Evolutionary conservation across 768 basidiomycete species (phyloP), one percentile per base, ranked within the genome.

Genomic region (Baorangia bicolor): DNA sequence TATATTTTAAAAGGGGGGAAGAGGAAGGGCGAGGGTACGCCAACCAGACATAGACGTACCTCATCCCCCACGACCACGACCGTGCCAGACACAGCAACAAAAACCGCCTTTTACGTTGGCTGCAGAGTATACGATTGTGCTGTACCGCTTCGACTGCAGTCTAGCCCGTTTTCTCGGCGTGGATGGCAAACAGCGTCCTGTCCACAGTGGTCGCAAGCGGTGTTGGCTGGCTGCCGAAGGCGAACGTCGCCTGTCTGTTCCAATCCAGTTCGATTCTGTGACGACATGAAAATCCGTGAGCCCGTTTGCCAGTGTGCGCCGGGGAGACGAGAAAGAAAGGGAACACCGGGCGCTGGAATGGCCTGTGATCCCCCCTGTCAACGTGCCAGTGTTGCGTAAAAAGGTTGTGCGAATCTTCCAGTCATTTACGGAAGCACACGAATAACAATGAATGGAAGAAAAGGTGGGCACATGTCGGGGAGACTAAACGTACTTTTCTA

Each of bases 351-450:
- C 92, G 80, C 97, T 98, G 47, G 86, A 84, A 69, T 98, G 95
- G 0, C 95, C 95, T 13, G 80, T 79, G 56, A 98, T 92, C 56
- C 93, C 92, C 9, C 95, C 96, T 2, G 86, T 88, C 0, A 89
- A 90, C 8, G 89, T 81, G 1, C 94, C 94, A 20, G 81, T 84
- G 62, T 92, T 92, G 69, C 90, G 79, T 79, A 90, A 84, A 69
- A 94, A 92, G 1, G 87, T 90, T 87, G 82, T 4, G 88, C 92
- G 63, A 90, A 92, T 67, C 92, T 93, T 57, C 5, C 28, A 21
- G 20, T 34, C 23, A 39, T 51, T 39, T n/a, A n/a, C n/a, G n/a
- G n/a, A n/a, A n/a, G n/a, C n/a, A n/a, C 21, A n/a, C 12, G 27
- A n/a, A 40, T 52, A 16, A 13, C 4, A 20, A 31, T 33, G 9